These are phyloP conservation scores for Colletotrichum tropicicola DNA, from an alignment of 2,329 filamentous ascomycete genomes.

Conservation along the genomic window DNA sequence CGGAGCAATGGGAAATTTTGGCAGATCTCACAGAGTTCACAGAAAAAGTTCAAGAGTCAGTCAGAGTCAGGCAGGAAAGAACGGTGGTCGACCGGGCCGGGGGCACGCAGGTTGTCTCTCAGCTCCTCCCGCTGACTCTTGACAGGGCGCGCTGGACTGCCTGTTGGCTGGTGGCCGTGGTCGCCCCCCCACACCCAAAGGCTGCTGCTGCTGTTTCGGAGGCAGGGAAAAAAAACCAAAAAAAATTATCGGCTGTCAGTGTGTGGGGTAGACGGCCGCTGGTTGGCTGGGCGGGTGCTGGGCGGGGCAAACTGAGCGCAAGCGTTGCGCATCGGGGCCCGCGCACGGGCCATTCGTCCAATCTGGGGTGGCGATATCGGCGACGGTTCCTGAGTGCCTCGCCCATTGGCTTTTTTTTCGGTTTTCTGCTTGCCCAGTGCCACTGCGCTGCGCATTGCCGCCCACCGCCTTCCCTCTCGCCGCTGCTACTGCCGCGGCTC, in stretches of 20 bases:
- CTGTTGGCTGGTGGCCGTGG: background rate
- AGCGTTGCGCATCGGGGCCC: conserved; percentile 3
- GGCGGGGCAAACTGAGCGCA: conserved; percentile 4
- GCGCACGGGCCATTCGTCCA: conserved; percentile 15
- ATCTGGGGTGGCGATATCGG: conserved; percentile 31
- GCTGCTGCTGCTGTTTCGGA: conserved; percentile 19
- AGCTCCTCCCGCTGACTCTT: too few relatives aligned
- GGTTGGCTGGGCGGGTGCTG: background rate
- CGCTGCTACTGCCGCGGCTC: background rate
- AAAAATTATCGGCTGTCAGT: conserved; percentile 26
- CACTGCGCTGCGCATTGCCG: background rate
- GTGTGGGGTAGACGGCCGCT: conserved; percentile 21
- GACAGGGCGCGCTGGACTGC: background rate
- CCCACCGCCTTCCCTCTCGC: conserved; percentile 2
- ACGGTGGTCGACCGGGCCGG: background rate
- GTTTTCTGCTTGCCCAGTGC: background rate
- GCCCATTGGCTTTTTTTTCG: background rate
- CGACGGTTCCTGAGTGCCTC: background rate
- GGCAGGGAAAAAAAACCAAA: conserved; percentile 19
- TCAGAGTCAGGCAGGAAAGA: background rate
- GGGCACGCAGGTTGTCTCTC: background rate
- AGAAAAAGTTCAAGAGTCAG: background rate
- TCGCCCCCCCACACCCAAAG: background rate
- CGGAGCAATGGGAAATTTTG: conserved; percentile 13
- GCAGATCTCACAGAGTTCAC: conserved; percentile 1